Percentiles rank a stretch among this genome's conserved stretches.
These are phyloP conservation scores for Fusarium sterilihyphosum DNA, from an alignment of 2,329 filamentous ascomycete genomes.

Conservation along the genomic window DNA sequence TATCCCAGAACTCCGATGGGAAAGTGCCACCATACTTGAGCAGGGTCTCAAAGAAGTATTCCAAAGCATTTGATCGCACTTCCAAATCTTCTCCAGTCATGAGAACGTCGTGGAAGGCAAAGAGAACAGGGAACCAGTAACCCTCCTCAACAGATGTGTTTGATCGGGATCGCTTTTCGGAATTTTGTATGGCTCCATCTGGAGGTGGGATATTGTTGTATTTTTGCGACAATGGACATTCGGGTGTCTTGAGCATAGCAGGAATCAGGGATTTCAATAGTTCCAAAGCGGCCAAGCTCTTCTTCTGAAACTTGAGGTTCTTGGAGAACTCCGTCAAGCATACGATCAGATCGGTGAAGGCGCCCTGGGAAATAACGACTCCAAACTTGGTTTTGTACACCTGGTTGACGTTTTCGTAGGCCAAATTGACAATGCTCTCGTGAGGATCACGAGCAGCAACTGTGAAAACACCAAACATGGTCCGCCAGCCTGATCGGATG, in stretches of 20 bases:
- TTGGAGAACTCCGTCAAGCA: slow-evolving; percentile 99
- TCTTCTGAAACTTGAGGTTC: slow-evolving; percentile 98
- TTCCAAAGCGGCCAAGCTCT: slow-evolving; percentile 95
- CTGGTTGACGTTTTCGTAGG: slow-evolving; percentile 95
- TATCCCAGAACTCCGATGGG: slow-evolving; percentile 96
- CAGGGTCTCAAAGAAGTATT: slow-evolving; percentile 95
- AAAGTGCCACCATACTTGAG: slow-evolving; percentile 92
- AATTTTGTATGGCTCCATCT: slow-evolving; percentile 55
- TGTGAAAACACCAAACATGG: slow-evolving; percentile 99
- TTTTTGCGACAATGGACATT: slow-evolving; percentile 86
- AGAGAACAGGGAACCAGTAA: slow-evolving; percentile 98
- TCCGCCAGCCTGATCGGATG: slow-evolving; percentile 97
- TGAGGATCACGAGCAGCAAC: slow-evolving; percentile 93
- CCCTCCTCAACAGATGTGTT: slow-evolving; percentile 94
- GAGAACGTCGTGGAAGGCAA: slow-evolving; percentile 97
- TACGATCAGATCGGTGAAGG: slow-evolving; percentile 95
- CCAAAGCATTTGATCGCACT: slow-evolving; percentile 88
- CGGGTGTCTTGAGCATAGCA: slow-evolving; percentile 93
- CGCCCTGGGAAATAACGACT: slow-evolving; percentile 94
- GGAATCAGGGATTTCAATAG: slow-evolving; percentile 92
- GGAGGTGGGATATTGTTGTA: slow-evolving; percentile 53
- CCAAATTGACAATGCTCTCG: slow-evolving; percentile 94
- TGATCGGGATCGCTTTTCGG: slow-evolving; percentile 66
- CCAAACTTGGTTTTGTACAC: slow-evolving; percentile 97
- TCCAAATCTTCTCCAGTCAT: slow-evolving; percentile 99